These are phyloP conservation scores for Ophiostoma fasciatum DNA, from an alignment of 2,329 filamentous ascomycete species.

Conservation along the genomic window DNA sequence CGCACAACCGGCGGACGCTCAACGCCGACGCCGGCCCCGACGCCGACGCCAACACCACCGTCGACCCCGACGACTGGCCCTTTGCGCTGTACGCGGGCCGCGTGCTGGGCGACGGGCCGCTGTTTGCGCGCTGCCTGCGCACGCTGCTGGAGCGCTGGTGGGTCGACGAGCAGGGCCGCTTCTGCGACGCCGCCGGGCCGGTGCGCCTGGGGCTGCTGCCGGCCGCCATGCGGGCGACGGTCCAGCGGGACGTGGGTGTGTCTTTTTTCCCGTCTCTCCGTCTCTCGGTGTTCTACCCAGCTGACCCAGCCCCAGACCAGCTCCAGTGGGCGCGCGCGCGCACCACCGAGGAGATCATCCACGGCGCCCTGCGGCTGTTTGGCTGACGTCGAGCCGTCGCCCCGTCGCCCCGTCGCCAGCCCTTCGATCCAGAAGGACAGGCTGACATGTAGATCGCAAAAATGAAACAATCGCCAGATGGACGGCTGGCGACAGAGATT, in stretches of 20 bases:
- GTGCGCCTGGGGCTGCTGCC: constrained; percentile 3
- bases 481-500: constrained; percentile 36
- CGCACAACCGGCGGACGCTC: constrained; percentile 3
- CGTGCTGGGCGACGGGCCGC: constrained; percentile 1
- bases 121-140: constrained; percentile 4
- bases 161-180: constrained; percentile 3
- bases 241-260: constrained; percentile 6
- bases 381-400: background rate
- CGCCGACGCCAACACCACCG: background rate
- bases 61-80: constrained; percentile 3
- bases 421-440: background rate
- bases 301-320: background rate
- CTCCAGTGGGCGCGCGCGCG: constrained; percentile 4
- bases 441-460: constrained; percentile 37
- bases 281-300: background rate
- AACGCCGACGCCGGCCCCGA: no score
- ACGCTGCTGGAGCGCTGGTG: constrained; percentile 10
- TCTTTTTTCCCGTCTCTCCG: background rate
- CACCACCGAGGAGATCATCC: constrained; percentile 2
- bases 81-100: constrained; percentile 9
- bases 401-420: constrained; percentile 4
- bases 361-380: background rate
- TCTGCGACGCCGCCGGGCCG: constrained; percentile 2
- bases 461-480: constrained; percentile 42
- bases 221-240: constrained; percentile 1